Conservation (phyloP, 352 stramenopile species). For the Phytophthora colocasiae region DNA sequence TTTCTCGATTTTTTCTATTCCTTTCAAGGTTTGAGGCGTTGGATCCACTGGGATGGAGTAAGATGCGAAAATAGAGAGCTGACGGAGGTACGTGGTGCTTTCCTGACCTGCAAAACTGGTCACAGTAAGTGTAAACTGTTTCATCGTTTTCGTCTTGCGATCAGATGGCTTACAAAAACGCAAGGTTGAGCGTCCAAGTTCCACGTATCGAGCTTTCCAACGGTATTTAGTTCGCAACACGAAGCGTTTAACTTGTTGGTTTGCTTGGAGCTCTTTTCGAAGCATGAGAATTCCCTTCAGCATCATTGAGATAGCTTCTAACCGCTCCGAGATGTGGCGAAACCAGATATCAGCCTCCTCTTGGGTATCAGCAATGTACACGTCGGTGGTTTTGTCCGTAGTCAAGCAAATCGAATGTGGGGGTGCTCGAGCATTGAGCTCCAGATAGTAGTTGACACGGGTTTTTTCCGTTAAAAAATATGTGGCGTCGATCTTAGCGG, state of each 20-base stretch:
- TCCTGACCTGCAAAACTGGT: constrained; percentile 68
- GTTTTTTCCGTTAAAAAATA: constrained; percentile 52
- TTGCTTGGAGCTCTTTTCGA: constrained; percentile 54
- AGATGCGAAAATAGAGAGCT: constrained; percentile 42
- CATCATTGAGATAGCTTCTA: constrained; percentile 60
- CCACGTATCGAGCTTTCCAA: constrained; percentile 63
- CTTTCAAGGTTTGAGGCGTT: constrained; percentile 38
- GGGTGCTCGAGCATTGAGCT: constrained; percentile 68
- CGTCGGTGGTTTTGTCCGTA: constrained; percentile 61
- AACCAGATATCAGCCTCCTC: constrained; percentile 59
- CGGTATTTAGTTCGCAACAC: constrained; percentile 71
- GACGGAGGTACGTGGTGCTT: constrained; percentile 56
- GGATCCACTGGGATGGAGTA: constrained; percentile 51
- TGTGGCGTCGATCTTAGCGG: constrained; percentile 64
- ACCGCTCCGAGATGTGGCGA: constrained; percentile 52
- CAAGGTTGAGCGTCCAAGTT: constrained; percentile 63
- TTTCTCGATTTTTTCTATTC: constrained; percentile 40
- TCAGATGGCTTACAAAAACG: constrained; percentile 59
- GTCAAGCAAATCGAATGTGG: constrained; percentile 69
- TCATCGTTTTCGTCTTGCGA: constrained; percentile 60
- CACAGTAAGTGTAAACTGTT: constrained; percentile 70
- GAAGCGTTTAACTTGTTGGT: constrained; percentile 61
- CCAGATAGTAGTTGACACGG: constrained; percentile 62
- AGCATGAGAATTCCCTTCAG: constrained; percentile 56
- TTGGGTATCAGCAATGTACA: constrained; percentile 66